phyloP scores from a whole-genome alignment of 495 filamentous ascomycete species.

The Daldinia concentrica region DNA sequence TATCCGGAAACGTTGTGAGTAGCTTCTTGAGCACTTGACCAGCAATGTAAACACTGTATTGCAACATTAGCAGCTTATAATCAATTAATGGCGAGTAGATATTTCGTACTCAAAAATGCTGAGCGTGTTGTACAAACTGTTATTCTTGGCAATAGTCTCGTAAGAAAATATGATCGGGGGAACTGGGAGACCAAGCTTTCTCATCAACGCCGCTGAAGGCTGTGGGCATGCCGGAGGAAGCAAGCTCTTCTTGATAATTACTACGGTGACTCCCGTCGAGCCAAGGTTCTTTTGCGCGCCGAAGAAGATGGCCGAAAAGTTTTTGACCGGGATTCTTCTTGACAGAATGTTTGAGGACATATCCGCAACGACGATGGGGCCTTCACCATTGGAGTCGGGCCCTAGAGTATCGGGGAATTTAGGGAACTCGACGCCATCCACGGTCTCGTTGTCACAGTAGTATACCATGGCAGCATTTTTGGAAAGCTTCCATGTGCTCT shows the following conservation, averaged over 20 bases:
- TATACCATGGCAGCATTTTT: conserved; percentile 84
- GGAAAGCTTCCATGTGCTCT: conserved; percentile 79
- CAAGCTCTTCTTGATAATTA: conserved; percentile 79
- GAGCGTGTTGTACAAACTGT: conserved; percentile 92
- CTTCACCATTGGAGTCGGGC: conserved; percentile 62
- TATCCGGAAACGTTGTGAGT: conserved; percentile 66
- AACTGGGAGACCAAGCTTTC: conserved; percentile 78
- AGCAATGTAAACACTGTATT: conserved; percentile 77
- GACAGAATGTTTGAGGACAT: conserved; percentile 85
- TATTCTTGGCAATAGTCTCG: conserved; percentile 82
- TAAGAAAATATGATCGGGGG: conserved; percentile 83
- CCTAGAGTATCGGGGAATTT: conserved; percentile 72
- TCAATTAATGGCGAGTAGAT: background rate
- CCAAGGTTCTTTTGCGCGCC: conserved; percentile 94
- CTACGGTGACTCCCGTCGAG: conserved; percentile 82
- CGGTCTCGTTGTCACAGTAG: conserved; percentile 93
- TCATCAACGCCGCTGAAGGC: conserved; percentile 69
- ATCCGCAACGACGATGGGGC: conserved; percentile 79
- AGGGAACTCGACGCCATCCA: conserved; percentile 95
- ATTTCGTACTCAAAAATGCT: conserved; percentile 84
- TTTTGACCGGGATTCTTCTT: conserved; percentile 70
- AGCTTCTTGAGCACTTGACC: conserved; percentile 81
- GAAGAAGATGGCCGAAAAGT: conserved; percentile 79
- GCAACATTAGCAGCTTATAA: conserved; percentile 1
- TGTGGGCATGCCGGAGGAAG: conserved; percentile 68